A percentile compares a stretch with the other conserved stretches of the same genome.
Conservation (phyloP, 768 basidiomycete genomes). For the Boletellus sp. region DNA sequence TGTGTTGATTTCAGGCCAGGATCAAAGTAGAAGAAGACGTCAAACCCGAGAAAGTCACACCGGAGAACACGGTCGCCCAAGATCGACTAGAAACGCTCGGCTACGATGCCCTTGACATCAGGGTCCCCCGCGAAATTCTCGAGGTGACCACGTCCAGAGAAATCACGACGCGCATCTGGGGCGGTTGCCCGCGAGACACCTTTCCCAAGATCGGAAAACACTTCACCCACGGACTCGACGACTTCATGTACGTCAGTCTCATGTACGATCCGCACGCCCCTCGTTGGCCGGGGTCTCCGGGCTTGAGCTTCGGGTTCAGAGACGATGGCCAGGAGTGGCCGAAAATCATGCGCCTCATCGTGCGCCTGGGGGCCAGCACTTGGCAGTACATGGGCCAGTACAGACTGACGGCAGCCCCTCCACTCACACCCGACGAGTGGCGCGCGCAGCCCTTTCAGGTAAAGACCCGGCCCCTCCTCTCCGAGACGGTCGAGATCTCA, state of each 20-base stretch:
- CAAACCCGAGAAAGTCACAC: slow-evolving; percentile 4
- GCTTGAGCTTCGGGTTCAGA: slow-evolving; percentile 7
- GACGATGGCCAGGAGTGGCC: slow-evolving; percentile 6
- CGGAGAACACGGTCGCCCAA: slow-evolving; percentile 4
- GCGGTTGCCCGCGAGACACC: background rate
- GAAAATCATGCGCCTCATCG: slow-evolving; percentile 12
- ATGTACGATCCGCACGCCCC: slow-evolving; percentile 8
- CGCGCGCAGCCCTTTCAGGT: slow-evolving; percentile 4
- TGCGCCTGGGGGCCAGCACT: slow-evolving; percentile 3
- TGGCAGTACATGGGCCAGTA: slow-evolving; percentile 17
- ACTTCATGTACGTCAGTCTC: slow-evolving; percentile 11
- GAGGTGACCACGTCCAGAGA: slow-evolving; percentile 4
- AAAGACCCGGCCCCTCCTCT: background rate
- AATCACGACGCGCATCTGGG: slow-evolving; percentile 8
- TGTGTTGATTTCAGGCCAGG: background rate
- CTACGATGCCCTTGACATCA: slow-evolving; percentile 9
- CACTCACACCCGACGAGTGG: slow-evolving; percentile 6
- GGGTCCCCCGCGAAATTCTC: slow-evolving; percentile 2
- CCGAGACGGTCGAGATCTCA: background rate
- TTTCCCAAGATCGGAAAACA: slow-evolving; percentile 5
- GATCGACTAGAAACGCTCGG: slow-evolving; percentile 4
- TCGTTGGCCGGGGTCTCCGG: slow-evolving; percentile 13
- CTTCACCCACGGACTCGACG: slow-evolving; percentile 12
- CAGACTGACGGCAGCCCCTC: slow-evolving; percentile 7
- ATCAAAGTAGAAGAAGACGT: slow-evolving; percentile 7